These are phyloP conservation scores for Pseudonitzschia pungens DNA, from an alignment of 108 stramenopile species.

Conservation along the genomic window DNA sequence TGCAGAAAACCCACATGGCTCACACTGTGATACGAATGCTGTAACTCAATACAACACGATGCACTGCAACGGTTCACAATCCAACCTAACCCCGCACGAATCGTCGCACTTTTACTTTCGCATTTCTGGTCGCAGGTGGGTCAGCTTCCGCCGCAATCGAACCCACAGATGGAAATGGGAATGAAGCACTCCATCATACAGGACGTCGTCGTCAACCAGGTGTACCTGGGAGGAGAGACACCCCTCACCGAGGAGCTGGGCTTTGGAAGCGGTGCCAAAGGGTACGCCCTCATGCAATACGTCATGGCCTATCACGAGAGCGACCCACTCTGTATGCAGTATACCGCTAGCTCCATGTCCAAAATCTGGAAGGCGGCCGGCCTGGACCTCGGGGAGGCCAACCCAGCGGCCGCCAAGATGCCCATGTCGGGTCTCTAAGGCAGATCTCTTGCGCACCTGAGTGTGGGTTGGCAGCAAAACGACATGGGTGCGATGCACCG, in stretches of 20 bases:
- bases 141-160: slow-evolving; percentile 17
- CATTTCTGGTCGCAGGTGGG: not conserved
- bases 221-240: slow-evolving; percentile 66
- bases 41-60: not conserved
- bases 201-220: slow-evolving; percentile 70
- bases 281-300: slow-evolving; percentile 83
- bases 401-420: slow-evolving; percentile 21
- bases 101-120: not conserved
- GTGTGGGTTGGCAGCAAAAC: too few relatives aligned
- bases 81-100: too few relatives aligned
- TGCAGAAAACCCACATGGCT: not conserved
- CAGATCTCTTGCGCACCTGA: too few relatives aligned
- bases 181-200: slow-evolving; percentile 78
- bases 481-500: too few relatives aligned
- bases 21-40: not conserved
- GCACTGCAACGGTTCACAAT: not conserved
- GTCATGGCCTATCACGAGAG: slow-evolving; percentile 83
- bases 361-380: slow-evolving; percentile 77
- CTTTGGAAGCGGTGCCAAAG: slow-evolving; percentile 69
- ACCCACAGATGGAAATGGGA: slow-evolving; percentile 67
- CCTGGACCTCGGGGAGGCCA: slow-evolving; percentile 50
- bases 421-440: slow-evolving; percentile 26
- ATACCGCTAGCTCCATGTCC: slow-evolving; percentile 75
- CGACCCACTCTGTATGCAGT: slow-evolving; percentile 84
- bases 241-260: slow-evolving; percentile 69